Percentiles rank a stretch among this genome's conserved stretches.
phyloP scores from a whole-genome alignment of 1,284 basidiomycete genomes.

The Trichosporon coremiiforme region DNA sequence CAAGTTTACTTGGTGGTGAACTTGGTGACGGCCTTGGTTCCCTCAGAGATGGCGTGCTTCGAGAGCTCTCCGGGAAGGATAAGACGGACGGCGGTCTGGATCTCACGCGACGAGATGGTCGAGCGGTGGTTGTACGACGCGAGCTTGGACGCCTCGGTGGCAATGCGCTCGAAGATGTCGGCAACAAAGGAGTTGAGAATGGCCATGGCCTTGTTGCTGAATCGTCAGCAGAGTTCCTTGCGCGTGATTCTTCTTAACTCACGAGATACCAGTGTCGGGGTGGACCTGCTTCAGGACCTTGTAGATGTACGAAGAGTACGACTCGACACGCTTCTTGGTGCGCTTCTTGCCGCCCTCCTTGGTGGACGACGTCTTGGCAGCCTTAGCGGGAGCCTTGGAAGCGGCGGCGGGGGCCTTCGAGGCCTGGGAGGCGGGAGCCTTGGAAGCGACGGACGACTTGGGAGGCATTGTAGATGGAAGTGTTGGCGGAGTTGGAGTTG shows the following conservation, averaged over 20 bases:
- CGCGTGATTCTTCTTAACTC: slow-evolving; percentile 28
- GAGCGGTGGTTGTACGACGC: slow-evolving; percentile 92
- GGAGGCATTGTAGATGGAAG: slow-evolving; percentile 52
- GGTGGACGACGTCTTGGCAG: slow-evolving; percentile 29
- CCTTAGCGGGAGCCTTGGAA: slow-evolving; percentile 67
- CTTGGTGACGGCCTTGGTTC: slow-evolving; percentile 63
- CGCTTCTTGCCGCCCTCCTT: slow-evolving; percentile 60
- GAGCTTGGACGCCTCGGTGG: slow-evolving; percentile 87
- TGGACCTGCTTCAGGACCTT: slow-evolving; percentile 73
- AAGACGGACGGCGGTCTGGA: slow-evolving; percentile 86
- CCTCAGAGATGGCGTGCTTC: slow-evolving; percentile 85
- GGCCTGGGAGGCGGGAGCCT: slow-evolving; percentile 32
- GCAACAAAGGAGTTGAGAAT: slow-evolving; percentile 92
- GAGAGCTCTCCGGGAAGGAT: slow-evolving; percentile 82
- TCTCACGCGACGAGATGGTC: slow-evolving; percentile 91
- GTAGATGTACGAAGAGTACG: slow-evolving; percentile 93
- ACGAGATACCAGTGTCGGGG: slow-evolving; percentile 87
- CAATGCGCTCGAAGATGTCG: slow-evolving; percentile 92
- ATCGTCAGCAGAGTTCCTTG: slow-evolving; percentile 24
- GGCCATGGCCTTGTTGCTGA: slow-evolving; percentile 92
- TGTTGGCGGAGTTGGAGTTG: slow-evolving; percentile 29
- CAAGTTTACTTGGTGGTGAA: slow-evolving; percentile 59
- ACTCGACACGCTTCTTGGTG: slow-evolving; percentile 84
- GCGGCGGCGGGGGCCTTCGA: slow-evolving; percentile 58
- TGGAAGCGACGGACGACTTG: slow-evolving; percentile 56